Evolutionary conservation across 495 filamentous ascomycete species (phyloP), one percentile per base, ranked within the genome.

Genomic region (Neurospora discreta): DNA sequence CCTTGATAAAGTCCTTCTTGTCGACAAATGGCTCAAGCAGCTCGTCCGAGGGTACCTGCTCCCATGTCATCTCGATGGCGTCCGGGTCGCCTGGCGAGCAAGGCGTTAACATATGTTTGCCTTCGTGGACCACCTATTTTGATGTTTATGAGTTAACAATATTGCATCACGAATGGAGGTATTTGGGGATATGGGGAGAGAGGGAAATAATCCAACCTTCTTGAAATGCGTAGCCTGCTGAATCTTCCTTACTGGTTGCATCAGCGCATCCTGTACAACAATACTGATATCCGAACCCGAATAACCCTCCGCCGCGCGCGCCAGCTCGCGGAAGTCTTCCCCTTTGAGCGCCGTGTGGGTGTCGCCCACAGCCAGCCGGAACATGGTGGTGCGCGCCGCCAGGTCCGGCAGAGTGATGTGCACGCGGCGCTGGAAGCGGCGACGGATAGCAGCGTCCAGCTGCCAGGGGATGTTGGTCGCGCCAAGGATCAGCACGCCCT

Each of bases 401-500:
- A 92, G 75, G 78, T 98, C 95, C 3, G 95, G 95, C 71, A 99
- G 80, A 75, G 90, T 92, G 81, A 99, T 98, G 80, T 99, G 96
- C 39, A 99, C 93, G 84, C 95, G 85, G 75, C 95, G 85, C 81
- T 99, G 95, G 86, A 99, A 99, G 80, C 95, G 93, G 79, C 95
- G 88, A 71, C 96, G 89, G 77, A 99, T 98, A 72, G 95, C 95
- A n/a, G 94, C 93, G 81, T 99, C 95, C 44, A 99, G 86, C 82
- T 99, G 95, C 95, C 95, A 99, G 9, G 95, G 95, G 77, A 99
- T 98, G 79, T 99, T 99, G 67, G 95, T 99, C 71, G 95, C 95
- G 69, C 96, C 95, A 13, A 99, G 87, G 52, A 99, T 97, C 41
- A 99, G 85, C 11, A 99, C 95, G 44, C 95, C 96, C 76, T 90